Percentiles rank a stretch among this genome's conserved stretches.
Conservation (phyloP, 2,329 filamentous ascomycete species). For the Proliferodiscus dingleyae region DNA sequence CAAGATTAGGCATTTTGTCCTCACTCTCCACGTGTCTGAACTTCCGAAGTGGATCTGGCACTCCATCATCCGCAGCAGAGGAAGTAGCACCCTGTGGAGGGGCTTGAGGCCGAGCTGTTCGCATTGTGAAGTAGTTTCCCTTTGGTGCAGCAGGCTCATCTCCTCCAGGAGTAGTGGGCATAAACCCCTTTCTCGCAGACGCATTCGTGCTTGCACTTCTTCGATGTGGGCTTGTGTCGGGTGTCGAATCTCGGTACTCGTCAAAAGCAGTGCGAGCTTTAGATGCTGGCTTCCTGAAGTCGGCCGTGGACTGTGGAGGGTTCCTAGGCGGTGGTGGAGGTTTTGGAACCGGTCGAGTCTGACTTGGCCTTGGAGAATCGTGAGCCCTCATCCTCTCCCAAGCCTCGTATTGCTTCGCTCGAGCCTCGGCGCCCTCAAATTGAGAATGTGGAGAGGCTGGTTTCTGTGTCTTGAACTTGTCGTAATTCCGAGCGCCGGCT, state of each 20-base stretch:
- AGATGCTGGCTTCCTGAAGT: constrained; percentile 19
- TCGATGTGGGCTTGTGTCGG: constrained; percentile 7
- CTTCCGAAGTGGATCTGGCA: constrained; percentile 41
- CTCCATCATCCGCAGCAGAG: constrained; percentile 7
- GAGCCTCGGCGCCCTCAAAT: constrained; percentile 28
- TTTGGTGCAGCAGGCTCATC: constrained; percentile 31
- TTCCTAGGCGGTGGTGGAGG: constrained; percentile 23
- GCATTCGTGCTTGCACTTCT: constrained; percentile 22
- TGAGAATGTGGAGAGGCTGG: constrained; percentile 21
- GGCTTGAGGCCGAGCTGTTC: constrained; percentile 21
- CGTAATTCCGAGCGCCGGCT: constrained; percentile 28
- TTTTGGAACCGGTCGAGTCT: constrained; percentile 18
- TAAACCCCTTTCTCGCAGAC: constrained; percentile 27
- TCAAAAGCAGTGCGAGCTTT: constrained; percentile 21
- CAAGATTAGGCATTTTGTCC: constrained; percentile 29
- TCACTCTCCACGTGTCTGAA: constrained; percentile 36
- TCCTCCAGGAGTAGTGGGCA: constrained; percentile 28
- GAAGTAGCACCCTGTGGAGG: constrained; percentile 18
- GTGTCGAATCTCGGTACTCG: constrained; percentile 17
- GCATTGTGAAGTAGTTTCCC: constrained; percentile 28
- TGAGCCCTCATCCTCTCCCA: constrained; percentile 30
- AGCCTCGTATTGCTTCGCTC: constrained; percentile 28
- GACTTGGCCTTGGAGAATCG: constrained; percentile 9
- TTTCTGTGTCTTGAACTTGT: constrained; percentile 27
- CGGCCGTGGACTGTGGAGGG: constrained; percentile 20